Conservation (phyloP, 768 basidiomycete species). For the Leucocoprinus sp. region DNA sequence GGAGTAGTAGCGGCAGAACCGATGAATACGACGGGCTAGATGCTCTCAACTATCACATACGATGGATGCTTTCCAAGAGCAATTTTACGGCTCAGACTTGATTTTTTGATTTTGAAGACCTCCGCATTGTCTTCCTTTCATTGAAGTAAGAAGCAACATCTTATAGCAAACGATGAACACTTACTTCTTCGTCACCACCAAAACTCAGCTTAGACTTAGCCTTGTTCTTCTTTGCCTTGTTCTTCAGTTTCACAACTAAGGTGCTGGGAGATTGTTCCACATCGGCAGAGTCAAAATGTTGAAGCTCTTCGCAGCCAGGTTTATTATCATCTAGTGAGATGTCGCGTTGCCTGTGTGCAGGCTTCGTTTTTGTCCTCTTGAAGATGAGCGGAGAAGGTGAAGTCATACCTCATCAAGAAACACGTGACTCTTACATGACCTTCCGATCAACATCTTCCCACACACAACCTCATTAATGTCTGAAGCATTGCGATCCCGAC, state of each 20-base stretch:
- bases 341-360: constrained; percentile 31
- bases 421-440: constrained; percentile 30
- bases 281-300: constrained; percentile 19
- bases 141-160: constrained; percentile 21
- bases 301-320: constrained; percentile 5
- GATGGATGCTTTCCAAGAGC: constrained; percentile 47
- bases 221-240: constrained; percentile 57
- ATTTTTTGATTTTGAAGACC: constrained; percentile 75
- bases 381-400: constrained; percentile 41
- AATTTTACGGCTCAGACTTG: constrained; percentile 61
- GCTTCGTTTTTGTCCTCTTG: constrained; percentile 40
- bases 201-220: constrained; percentile 70
- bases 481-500: constrained; percentile 39
- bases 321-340: constrained; percentile 29
- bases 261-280: constrained; percentile 49
- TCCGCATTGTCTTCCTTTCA: constrained; percentile 51
- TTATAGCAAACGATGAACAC: constrained; percentile 15
- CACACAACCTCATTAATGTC: constrained; percentile 27
- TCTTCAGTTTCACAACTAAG: constrained; percentile 61
- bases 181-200: constrained; percentile 61
- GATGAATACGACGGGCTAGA: constrained; percentile 4
- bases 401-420: constrained; percentile 24
- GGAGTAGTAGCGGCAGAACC: not conserved
- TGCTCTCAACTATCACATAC: constrained; percentile 23
- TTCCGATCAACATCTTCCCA: constrained; percentile 30